Evolutionary conservation across 2,329 filamentous ascomycete genomes (phyloP).

Genomic region (Biscogniauxia sp.): DNA sequence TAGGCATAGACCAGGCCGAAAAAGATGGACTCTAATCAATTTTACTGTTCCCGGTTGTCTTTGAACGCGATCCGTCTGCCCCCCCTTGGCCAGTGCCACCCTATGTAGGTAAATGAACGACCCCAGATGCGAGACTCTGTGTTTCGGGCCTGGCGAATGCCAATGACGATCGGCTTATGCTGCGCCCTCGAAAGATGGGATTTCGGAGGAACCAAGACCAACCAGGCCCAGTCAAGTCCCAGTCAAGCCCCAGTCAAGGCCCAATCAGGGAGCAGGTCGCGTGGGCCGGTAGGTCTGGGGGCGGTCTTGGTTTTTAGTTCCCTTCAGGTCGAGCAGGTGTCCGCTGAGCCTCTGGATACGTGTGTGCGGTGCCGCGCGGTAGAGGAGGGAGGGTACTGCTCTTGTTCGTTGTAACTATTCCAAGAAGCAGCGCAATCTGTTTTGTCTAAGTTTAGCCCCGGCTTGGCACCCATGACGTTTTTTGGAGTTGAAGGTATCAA

Average conservation of each 20-base stretch:
- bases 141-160: constrained; percentile 14
- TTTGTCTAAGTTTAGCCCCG: neutral
- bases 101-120: constrained; percentile 2
- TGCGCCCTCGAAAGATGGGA: constrained; percentile 18
- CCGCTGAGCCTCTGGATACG: neutral
- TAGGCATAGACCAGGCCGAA: neutral
- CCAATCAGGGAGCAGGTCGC: constrained; percentile 24
- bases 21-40: neutral
- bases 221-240: too few relatives aligned
- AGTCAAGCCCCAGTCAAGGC: neutral
- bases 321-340: too few relatives aligned
- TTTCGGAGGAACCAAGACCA: constrained; percentile 12
- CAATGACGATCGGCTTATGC: constrained; percentile 22
- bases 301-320: neutral
- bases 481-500: too few relatives aligned
- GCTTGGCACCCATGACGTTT: neutral
- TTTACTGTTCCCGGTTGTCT: neutral
- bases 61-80: neutral
- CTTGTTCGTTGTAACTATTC: too few relatives aligned
- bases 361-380: neutral
- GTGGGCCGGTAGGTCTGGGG: constrained; percentile 17
- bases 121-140: constrained; percentile 5
- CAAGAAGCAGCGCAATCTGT: neutral
- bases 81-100: neutral
- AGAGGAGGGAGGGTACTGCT: neutral